Percentiles rank a stretch among this genome's conserved stretches.
Conservation (phyloP, 441 rosid genomes). For the Bocquillonia castaneifolia region DNA sequence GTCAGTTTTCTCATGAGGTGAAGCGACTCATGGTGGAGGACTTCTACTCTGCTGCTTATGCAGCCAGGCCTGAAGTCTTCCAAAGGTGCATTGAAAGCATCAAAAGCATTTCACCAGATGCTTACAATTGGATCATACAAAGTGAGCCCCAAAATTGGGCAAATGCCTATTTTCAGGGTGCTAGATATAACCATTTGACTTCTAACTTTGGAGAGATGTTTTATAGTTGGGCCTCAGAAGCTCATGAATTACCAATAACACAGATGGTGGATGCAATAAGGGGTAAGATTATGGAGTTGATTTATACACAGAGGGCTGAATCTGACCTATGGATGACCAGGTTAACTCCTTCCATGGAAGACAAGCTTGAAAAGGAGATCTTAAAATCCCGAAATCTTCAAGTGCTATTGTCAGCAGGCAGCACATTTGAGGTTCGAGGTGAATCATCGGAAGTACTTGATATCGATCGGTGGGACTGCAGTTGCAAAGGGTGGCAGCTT, state of each 20-base stretch:
- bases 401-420: slow-evolving; percentile 49
- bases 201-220: slow-evolving; percentile 78
- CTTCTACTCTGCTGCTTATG: slow-evolving; percentile 65
- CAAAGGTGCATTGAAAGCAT: slow-evolving; percentile 60
- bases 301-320: slow-evolving; percentile 41
- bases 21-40: slow-evolving; percentile 69
- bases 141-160: slow-evolving; percentile 92
- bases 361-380: slow-evolving; percentile 63
- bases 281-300: slow-evolving; percentile 63
- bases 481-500: slow-evolving; percentile 80
- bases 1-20: slow-evolving; percentile 82
- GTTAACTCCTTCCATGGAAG: slow-evolving; percentile 70
- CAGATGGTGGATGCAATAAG: slow-evolving; percentile 82
- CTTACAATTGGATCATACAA: slow-evolving; percentile 71
- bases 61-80: slow-evolving; percentile 52
- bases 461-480: slow-evolving; percentile 70
- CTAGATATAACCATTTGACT: slow-evolving; percentile 74
- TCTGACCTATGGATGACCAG: slow-evolving; percentile 57
- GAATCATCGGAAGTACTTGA: slow-evolving; percentile 65
- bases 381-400: slow-evolving; percentile 46
- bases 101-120: slow-evolving; percentile 68
- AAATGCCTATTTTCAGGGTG: slow-evolving; percentile 72
- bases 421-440: slow-evolving; percentile 74
- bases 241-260: slow-evolving; percentile 78
- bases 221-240: slow-evolving; percentile 75